Conservation (phyloP, 1,284 basidiomycete genomes). For the Papiliotrema laurentii region DNA sequence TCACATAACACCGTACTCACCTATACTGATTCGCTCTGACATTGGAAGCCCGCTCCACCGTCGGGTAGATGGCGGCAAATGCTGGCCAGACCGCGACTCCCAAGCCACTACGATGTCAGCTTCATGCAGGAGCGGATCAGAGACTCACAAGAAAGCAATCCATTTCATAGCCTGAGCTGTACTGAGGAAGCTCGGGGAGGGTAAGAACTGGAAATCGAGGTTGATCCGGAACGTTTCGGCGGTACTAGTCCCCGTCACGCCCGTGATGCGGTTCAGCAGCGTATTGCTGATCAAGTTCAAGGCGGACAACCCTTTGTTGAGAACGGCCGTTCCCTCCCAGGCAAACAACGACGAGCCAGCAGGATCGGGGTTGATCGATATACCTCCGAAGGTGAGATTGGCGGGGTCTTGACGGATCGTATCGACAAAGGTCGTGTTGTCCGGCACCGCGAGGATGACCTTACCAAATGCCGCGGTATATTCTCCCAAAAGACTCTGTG, state of each 20-base stretch:
- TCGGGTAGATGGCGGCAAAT: conserved; percentile 70
- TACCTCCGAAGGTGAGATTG: conserved; percentile 58
- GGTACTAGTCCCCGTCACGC: conserved; percentile 41
- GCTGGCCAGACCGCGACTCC: conserved; percentile 64
- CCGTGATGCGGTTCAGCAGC: conserved; percentile 57
- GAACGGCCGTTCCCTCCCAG: conserved; percentile 60
- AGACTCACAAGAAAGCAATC: conserved; percentile 32
- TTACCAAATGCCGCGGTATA: conserved; percentile 1
- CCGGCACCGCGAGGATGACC: conserved; percentile 47
- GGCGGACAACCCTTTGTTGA: conserved; percentile 56
- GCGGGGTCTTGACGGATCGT: conserved; percentile 53
- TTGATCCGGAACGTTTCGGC: conserved; percentile 57
- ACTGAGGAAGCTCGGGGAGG: conserved; percentile 21
- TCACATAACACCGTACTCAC: conserved; percentile 6
- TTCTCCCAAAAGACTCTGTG: conserved; percentile 5
- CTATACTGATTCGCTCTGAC: conserved; percentile 61
- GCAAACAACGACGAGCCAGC: conserved; percentile 54
- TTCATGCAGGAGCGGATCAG: not conserved
- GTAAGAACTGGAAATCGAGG: conserved; percentile 56
- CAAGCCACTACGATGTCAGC: conserved; percentile 18
- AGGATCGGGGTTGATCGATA: conserved; percentile 54
- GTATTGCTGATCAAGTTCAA: conserved; percentile 66
- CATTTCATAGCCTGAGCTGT: conserved; percentile 29
- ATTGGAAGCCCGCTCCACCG: conserved; percentile 59
- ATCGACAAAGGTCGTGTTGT: conserved; percentile 57